A percentile compares a stretch with the other conserved stretches of the same genome.
Evolutionary conservation across 1,284 basidiomycete species (phyloP).

Genomic region (Cutaneotrichosporon arboriforme): DNA sequence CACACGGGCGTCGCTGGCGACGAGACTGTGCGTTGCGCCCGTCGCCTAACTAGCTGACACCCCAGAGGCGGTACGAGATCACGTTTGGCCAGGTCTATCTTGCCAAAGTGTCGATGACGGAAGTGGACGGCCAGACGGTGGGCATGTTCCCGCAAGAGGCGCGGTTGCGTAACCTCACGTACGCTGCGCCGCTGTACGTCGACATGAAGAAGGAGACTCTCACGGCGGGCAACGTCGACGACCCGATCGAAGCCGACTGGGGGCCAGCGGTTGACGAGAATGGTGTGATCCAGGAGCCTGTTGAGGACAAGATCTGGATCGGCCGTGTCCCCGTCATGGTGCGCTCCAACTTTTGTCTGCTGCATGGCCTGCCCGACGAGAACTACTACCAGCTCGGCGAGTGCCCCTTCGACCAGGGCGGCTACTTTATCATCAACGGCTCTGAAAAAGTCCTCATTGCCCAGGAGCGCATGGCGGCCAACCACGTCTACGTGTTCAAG

Average conservation of each 20-base stretch:
- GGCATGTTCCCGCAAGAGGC: slow-evolving; percentile 98
- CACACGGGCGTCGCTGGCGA: slow-evolving; percentile 80
- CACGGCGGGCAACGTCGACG: slow-evolving; percentile 63
- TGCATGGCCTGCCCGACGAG: slow-evolving; percentile 70
- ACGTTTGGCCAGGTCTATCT: slow-evolving; percentile 97
- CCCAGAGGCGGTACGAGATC: slow-evolving; percentile 89
- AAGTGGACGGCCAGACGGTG: slow-evolving; percentile 89
- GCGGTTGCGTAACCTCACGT: slow-evolving; percentile 67
- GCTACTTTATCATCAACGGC: slow-evolving; percentile 99
- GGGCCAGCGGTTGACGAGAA: slow-evolving; percentile 58
- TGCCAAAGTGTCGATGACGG: slow-evolving; percentile 87
- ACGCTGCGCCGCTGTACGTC: slow-evolving; percentile 93
- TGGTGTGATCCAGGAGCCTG: slow-evolving; percentile 59
- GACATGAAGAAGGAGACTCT: slow-evolving; percentile 88
- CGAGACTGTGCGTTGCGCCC: slow-evolving; percentile 51
- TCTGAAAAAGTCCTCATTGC: slow-evolving; percentile 99
- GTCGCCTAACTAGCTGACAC: too few relatives aligned
- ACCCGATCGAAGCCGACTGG: slow-evolving; percentile 75
- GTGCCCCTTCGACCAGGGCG: slow-evolving; percentile 94
- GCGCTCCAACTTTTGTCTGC: slow-evolving; percentile 89
- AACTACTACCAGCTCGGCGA: slow-evolving; percentile 89
- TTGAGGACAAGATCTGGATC: slow-evolving; percentile 85
- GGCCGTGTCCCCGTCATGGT: slow-evolving; percentile 99
- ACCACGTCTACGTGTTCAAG: slow-evolving; percentile 98
- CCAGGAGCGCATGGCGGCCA: slow-evolving; percentile 98